Base-by-base conservation (phyloP, 1,284 basidiomycete species). In the Stereum hirsutum region DNA sequence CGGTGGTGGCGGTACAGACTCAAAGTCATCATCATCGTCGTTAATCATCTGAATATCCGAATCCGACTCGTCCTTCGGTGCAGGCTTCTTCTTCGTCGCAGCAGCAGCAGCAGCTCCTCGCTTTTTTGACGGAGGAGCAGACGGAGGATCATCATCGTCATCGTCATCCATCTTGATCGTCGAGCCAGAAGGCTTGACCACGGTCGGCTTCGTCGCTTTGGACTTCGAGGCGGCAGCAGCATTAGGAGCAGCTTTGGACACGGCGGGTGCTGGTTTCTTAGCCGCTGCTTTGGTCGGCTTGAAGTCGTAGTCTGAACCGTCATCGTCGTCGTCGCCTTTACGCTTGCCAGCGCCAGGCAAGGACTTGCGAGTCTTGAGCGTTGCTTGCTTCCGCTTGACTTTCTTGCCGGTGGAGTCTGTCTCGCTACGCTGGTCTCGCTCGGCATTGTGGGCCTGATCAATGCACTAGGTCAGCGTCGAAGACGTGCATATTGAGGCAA, bases 321-420 rank as follows among this genome's bases (percentile, higher is more conserved):
- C 28, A 30, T 30, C 28, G 28, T 1, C 23, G 47, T 78, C 78
- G 3, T 72, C 71, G 35, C 72, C 69, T 24, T 71, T 74, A 32
- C 70, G 72, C 33, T 68, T 65, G 49, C 68, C 66, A 14, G 64
- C 63, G 19, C 78, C 80, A 31, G 75, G 62, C 21, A 70, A 46
- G 25, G 82, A 85, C 57, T 86, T 81, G 43, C 81, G 69, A 34
- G 83, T 84, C 54, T 79, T 75, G 15, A 89, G 70, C 11, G 81
- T 82, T 0, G 79, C 69, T 49, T 90, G 84, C 67, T 91, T 93
- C 55, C 74, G 72, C 61, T 86, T 88, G 53, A 78, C 67, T 53
- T 74, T 75, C 64, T 84, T 75, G 52, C 77, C 71, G 43, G 71
- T 68, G 14, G 66, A 62, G 48, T 81, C 81, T 27, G n/a, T n/a